Base-by-base conservation (phyloP, 306 rosid genomes). In the Inga oerstediana region DNA sequence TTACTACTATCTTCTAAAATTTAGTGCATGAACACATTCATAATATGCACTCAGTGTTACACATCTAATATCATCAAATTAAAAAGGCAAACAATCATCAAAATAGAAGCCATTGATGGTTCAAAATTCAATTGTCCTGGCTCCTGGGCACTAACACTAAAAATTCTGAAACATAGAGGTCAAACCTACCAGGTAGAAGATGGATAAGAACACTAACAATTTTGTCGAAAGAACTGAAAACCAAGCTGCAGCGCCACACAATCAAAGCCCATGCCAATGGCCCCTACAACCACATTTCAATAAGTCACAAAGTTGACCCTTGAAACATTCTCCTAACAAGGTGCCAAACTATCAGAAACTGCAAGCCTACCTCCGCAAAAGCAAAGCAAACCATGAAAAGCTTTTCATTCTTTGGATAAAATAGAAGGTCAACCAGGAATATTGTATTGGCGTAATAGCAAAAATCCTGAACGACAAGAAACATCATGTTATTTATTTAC, bases 221-320 rank as follows among this genome's bases (percentile, higher is more conserved):
- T 89, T 95, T 95, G 85, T 93, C 99, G 24, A 88, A 51, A 48
- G 99, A 96, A 79, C 97, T 93, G 87, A 93, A 93, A 86, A 96
- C 98, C 94, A 96, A 88, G 88, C 99, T 93, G 90, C 99, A 96
- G 59, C 98, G 97, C 99, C 98, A 93, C 79, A 96, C 92, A 74
- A 96, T 96, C 90, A 96, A 84, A 67, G 98, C 99, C 98, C 97
- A 92, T 13, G 99, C 98, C 85, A 96, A 86, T 43, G 99, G 99
- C 76, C 99, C 99, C 98, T 96, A 85, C 82, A 88, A 72, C n/a
- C 62, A 43, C 73, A 84, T 69, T 79, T 61, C 64, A 74, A 82
- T 72, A 77, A 80, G 90, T 84, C 61, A 81, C 46, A 49, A 68
- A 81, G 45, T 80, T 62, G 39, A 74, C 61, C 61, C 45, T 61